These are phyloP conservation scores for Pseudogymnoascus pannorum DNA, from an alignment of 2,329 filamentous ascomycete genomes.

Conservation along the genomic window DNA sequence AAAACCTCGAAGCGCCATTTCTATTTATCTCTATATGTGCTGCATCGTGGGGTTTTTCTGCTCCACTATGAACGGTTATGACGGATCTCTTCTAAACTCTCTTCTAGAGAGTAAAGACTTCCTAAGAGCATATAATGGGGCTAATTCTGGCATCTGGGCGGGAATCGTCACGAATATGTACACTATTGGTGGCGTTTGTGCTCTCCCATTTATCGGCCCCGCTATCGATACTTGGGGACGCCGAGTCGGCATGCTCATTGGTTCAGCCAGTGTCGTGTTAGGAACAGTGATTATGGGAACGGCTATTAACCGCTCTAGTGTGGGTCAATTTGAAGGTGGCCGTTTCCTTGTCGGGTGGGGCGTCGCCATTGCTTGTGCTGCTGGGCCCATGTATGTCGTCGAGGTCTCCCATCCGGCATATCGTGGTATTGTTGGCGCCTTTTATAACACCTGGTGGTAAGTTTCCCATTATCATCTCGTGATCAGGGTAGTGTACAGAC, in stretches of 20 bases:
- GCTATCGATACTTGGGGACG: slow-evolving; percentile 41
- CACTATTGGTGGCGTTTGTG: slow-evolving; percentile 42
- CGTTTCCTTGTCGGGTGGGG: slow-evolving; percentile 55
- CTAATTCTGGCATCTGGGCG: slow-evolving; percentile 42
- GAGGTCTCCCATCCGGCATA: slow-evolving; percentile 41
- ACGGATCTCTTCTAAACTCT: too few relatives aligned
- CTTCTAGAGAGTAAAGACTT: too few relatives aligned
- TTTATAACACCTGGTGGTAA: slow-evolving; percentile 18
- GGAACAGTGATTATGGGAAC: too few relatives aligned
- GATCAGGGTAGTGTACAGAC: too few relatives aligned
- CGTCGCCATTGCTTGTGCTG: slow-evolving; percentile 39
- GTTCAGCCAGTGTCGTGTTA: too few relatives aligned
- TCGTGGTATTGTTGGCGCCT: slow-evolving; percentile 34
- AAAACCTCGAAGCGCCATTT: too few relatives aligned
- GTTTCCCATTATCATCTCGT: too few relatives aligned
- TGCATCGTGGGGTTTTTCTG: too few relatives aligned
- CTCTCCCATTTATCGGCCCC: slow-evolving; percentile 41
- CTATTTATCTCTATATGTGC: too few relatives aligned
- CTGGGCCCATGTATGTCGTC: slow-evolving; percentile 42
- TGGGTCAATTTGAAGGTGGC: slow-evolving; percentile 43
- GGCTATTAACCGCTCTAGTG: too few relatives aligned
- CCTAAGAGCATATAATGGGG: too few relatives aligned
- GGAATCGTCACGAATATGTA: slow-evolving; percentile 46
- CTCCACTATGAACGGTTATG: too few relatives aligned
- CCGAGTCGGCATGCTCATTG: slow-evolving; percentile 40